Base-by-base conservation (phyloP, 2,329 filamentous ascomycete species). In the Thielaviopsis euricoi region DNA sequence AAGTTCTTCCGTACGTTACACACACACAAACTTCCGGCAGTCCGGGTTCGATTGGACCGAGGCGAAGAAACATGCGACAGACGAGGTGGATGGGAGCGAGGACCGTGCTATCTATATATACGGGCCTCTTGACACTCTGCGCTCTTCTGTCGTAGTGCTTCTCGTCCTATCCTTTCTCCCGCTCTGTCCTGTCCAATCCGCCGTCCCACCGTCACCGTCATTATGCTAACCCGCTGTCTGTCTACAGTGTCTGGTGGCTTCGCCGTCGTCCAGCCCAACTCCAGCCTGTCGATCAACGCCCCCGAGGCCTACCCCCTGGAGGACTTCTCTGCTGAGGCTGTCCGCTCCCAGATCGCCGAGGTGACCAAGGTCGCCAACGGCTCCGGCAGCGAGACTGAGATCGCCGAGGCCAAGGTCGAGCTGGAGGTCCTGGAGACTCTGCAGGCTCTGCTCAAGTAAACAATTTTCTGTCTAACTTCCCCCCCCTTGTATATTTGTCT, bases 341-440 rank as follows among this genome's bases (percentile, higher is more conserved):
- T 98, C 72, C 82, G 81, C 70, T 82, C 85, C 69, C 91, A 96
- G 78, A 89, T 97, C 67, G 75, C 87, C 62, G 93, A 98, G 78
- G 89, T 90, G 64, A 88, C 95, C 76, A 97, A 96, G 84, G 85
- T 97, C 70, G 89, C 85, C 67, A 83, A 76, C 71, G 93, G 93
- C 69, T 83, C 78, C 70, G 93, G 91, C 69, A 96, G 89, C 73
- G 93, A 96, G 82, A 85, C 89, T 76, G 93, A 97, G 70, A 87
- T 97, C 74, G 91, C 91, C 64, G 93, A 98, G 83, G 93, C 93
- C 65, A 97, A 96, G 83, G 91, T 98, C 71, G 91, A 97, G 81
- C 76, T 98, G 66, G 93, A 98, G 89, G 61, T 62, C 54, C 57
- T 62, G 29, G 61, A 62, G 61, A 61, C 60, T 49, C 58, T 62